Evolutionary conservation across 2,329 filamentous ascomycete species (phyloP), one percentile per base, ranked within the genome.

Genomic region (Hymenoscyphus repandus): DNA sequence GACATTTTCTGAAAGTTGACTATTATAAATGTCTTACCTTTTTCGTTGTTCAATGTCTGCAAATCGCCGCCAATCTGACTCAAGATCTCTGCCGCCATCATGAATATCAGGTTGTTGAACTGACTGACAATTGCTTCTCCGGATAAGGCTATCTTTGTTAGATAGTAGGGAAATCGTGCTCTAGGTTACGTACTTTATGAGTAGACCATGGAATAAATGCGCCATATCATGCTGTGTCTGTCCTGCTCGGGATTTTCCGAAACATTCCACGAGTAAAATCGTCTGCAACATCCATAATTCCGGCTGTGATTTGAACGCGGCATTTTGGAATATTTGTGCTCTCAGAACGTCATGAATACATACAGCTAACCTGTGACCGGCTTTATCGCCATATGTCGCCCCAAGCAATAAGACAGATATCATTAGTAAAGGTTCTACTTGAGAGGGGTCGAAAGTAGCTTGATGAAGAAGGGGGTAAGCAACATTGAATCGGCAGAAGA

Each of bases 211-310:
- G 56, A 79, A 84, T 0, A 85, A 64, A 58, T 83, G 80, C 3
- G 78, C 77, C 71, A 80, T 80, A 22, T 85, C 80, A 52, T 83
- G 78, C 57, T 85, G 80, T 44, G 79, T 79, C 54, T 81, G 79
- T 0, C 80, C 80, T 0, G 80, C 80, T 49, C 80, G 69, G 34
- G 77, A 80, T 61, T 84, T 84, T 2, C 81, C 81, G 49, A 84
- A 83, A 55, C 80, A 83, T 55, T 84, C 81, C 0, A 83, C 79
- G 0, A 85, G 66, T 7, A 85, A 64, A 32, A 84, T 81, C 0
- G 78, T 78, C 53, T 84, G 79, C 0, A 84, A 57, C 0, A 81
- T 74, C 80, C 80, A 84, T 0, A 84, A 66, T 18, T 79, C 73
- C 0, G 81, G 80, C n/a, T 75, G 73, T 0, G 80, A 70, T 1